These are phyloP conservation scores for Hymenochaete sp. DNA, from an alignment of 1,284 basidiomycete species.

Conservation along the genomic window DNA sequence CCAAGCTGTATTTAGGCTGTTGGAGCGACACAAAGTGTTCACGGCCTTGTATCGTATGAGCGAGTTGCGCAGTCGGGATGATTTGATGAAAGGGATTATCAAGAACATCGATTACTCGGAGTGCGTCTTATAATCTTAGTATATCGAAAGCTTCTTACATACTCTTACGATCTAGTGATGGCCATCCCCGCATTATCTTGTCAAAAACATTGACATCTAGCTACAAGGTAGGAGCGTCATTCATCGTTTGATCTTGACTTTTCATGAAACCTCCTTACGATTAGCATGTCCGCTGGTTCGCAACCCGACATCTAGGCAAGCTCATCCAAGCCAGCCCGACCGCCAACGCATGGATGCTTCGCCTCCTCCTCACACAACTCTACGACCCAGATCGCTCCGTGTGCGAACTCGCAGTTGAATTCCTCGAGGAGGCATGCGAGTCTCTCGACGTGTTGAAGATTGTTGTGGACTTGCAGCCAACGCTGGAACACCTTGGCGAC, in stretches of 20 bases:
- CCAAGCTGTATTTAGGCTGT: slow-evolving; percentile 41
- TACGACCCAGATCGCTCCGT: slow-evolving; percentile 91
- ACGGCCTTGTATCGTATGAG: slow-evolving; percentile 92
- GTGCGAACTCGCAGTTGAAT: slow-evolving; percentile 81
- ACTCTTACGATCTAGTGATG: slow-evolving; percentile 53
- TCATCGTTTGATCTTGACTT: slow-evolving; percentile 1
- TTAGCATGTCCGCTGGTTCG: slow-evolving; percentile 80
- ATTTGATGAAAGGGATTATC: slow-evolving; percentile 85
- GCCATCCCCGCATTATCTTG: slow-evolving; percentile 83
- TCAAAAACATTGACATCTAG: slow-evolving; percentile 91
- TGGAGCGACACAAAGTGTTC: slow-evolving; percentile 90
- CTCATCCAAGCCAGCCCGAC: slow-evolving; percentile 57
- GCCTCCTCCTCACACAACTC: slow-evolving; percentile 87
- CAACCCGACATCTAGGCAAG: slow-evolving; percentile 82
- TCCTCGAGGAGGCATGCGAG: slow-evolving; percentile 85
- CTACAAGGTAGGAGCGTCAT: slow-evolving; percentile 51
- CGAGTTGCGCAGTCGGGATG: slow-evolving; percentile 84
- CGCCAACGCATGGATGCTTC: slow-evolving; percentile 77
- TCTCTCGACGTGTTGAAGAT: slow-evolving; percentile 76
- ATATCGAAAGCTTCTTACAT: not conserved
- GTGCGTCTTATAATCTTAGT: slow-evolving; percentile 45
- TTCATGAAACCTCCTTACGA: slow-evolving; percentile 10
- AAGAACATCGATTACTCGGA: slow-evolving; percentile 87
- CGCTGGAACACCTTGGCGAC: slow-evolving; percentile 90
- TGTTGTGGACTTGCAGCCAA: slow-evolving; percentile 92